A percentile compares a stretch with the other conserved stretches of the same genome.
Evolutionary conservation across 2,329 filamentous ascomycete species (phyloP).

Genomic region (Pleomassaria siparia): DNA sequence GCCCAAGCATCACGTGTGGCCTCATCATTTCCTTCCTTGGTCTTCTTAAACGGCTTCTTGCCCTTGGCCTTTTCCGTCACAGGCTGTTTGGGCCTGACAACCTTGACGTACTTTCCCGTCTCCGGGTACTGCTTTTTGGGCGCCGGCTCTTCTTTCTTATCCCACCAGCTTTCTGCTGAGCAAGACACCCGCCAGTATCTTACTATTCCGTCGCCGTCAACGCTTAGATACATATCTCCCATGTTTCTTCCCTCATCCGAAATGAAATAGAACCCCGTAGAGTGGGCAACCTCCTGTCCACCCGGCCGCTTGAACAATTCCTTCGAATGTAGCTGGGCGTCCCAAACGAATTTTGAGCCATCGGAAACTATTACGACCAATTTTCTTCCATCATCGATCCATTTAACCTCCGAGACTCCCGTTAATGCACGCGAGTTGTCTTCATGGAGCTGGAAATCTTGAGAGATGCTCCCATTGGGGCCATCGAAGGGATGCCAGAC

Average conservation of each 20-base stretch:
- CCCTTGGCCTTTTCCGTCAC: slow-evolving; percentile 7
- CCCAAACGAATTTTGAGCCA: slow-evolving; percentile 25
- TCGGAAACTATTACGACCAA: slow-evolving; percentile 21
- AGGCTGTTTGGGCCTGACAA: too few relatives aligned
- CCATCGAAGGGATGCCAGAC: slow-evolving; percentile 26
- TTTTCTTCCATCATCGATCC: slow-evolving; percentile 21
- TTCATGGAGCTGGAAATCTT: slow-evolving; percentile 20
- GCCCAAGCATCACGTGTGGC: slow-evolving; percentile 1
- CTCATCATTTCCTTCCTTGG: neutral
- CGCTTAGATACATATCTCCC: slow-evolving; percentile 1
- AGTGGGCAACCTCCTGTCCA: slow-evolving; percentile 10
- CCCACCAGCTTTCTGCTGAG: neutral
- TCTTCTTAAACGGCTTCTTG: neutral
- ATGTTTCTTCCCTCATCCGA: slow-evolving; percentile 3
- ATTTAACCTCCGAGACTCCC: slow-evolving; percentile 11
- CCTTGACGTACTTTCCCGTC: slow-evolving; percentile 4
- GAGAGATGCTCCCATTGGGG: slow-evolving; percentile 9
- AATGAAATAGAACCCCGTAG: slow-evolving; percentile 19
- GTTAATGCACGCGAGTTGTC: slow-evolving; percentile 6
- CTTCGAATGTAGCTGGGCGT: slow-evolving; percentile 25
- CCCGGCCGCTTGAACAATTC: slow-evolving; percentile 26
- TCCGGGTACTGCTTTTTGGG: neutral
- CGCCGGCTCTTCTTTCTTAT: neutral
- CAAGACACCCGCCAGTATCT: neutral
- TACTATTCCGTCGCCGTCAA: neutral